Evolutionary conservation across 2,329 filamentous ascomycete species (phyloP).

Genomic region (Didymella keratinophila): DNA sequence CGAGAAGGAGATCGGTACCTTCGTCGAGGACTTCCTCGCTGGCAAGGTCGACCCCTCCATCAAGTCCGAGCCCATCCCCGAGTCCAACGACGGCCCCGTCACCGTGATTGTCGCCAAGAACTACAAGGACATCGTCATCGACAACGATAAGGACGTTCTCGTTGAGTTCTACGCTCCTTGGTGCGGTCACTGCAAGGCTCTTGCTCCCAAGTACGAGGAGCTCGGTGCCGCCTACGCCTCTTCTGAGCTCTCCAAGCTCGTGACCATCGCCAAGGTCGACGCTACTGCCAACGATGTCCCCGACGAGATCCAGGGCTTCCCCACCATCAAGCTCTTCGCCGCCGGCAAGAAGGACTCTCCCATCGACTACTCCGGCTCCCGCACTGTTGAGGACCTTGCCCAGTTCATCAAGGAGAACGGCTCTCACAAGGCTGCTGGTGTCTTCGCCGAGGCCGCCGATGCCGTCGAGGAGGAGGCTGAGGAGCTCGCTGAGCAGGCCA

Average conservation of each 20-base stretch:
- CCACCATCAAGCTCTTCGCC: slow-evolving; percentile 97
- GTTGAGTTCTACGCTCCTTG: slow-evolving; percentile 97
- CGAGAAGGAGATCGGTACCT: slow-evolving; percentile 75
- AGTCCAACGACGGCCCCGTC: slow-evolving; percentile 90
- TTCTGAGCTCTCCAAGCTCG: slow-evolving; percentile 63
- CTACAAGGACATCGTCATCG: slow-evolving; percentile 89
- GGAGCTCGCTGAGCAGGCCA: slow-evolving; percentile 52
- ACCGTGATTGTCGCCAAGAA: slow-evolving; percentile 89
- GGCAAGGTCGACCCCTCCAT: slow-evolving; percentile 95
- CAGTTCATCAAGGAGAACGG: slow-evolving; percentile 95
- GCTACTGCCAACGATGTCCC: slow-evolving; percentile 96
- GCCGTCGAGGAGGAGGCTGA: slow-evolving; percentile 56
- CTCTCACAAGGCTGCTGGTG: slow-evolving; percentile 80
- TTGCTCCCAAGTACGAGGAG: slow-evolving; percentile 73
- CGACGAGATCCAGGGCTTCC: slow-evolving; percentile 96
- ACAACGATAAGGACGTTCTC: slow-evolving; percentile 95
- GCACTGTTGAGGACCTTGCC: slow-evolving; percentile 89
- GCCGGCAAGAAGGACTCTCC: slow-evolving; percentile 87
- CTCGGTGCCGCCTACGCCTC: slow-evolving; percentile 65
- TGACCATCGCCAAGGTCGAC: slow-evolving; percentile 86
- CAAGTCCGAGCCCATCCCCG: slow-evolving; percentile 97
- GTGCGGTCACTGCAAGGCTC: slow-evolving; percentile 75
- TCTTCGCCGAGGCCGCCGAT: slow-evolving; percentile 64
- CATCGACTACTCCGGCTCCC: slow-evolving; percentile 84
- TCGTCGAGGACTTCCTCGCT: slow-evolving; percentile 82